phyloP scores from a whole-genome alignment of 805 yeast species.

The Lipomyces yamadae region DNA sequence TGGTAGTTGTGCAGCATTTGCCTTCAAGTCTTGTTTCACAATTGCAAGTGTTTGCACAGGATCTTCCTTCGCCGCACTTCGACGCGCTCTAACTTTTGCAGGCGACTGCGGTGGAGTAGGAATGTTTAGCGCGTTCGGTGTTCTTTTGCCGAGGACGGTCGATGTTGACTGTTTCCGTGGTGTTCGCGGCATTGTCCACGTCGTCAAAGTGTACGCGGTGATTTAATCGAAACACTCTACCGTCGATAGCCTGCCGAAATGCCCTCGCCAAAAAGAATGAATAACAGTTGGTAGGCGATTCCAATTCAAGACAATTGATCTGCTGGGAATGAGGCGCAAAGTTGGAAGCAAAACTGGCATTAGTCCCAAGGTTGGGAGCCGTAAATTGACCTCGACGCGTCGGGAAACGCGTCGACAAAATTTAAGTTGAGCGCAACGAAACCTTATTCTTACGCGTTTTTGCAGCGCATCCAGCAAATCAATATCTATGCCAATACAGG shows the following conservation, averaged over 20 bases:
- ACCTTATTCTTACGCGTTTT: no score
- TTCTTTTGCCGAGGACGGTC: conserved; percentile 21
- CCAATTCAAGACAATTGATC: not conserved
- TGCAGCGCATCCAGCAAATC: no score
- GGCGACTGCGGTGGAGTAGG: conserved; percentile 7
- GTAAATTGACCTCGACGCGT: no score
- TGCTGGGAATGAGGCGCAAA: no score
- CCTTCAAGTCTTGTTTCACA: not conserved
- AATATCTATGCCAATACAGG: no score
- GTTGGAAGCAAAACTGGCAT: not conserved
- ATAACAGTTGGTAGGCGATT: not conserved
- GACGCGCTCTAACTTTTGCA: no score
- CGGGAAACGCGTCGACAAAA: no score
- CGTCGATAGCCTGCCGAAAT: not conserved
- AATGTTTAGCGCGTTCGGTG: conserved; percentile 13
- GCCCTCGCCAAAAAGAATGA: not conserved
- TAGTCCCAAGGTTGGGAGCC: no score
- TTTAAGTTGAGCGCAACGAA: no score
- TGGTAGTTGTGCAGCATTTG: not conserved
- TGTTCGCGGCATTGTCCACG: not conserved
- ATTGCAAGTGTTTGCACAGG: not conserved
- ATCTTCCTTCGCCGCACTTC: not conserved
- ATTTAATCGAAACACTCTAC: no score
- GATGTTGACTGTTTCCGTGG: not conserved
- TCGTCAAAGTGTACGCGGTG: no score